Conservation (phyloP, 805 yeast species). For the Tetrapisispora arboricola region DNA sequence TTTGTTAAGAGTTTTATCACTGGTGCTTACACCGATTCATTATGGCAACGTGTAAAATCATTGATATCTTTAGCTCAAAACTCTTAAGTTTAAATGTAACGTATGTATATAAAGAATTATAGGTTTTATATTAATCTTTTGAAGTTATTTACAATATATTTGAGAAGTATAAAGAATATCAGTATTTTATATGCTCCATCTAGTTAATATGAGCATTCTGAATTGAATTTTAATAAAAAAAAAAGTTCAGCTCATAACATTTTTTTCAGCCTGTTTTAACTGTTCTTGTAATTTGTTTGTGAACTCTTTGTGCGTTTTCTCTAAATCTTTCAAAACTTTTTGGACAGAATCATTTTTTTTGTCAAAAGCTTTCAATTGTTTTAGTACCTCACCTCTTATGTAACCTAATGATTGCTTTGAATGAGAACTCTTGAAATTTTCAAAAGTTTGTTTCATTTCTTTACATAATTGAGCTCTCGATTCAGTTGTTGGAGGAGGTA, state of each 20-base stretch:
- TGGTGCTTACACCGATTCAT: constrained; percentile 70
- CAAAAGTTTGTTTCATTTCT: constrained; percentile 55
- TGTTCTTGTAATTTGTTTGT: constrained; percentile 45
- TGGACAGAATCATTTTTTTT: constrained; percentile 47
- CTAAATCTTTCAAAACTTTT: constrained; percentile 50
- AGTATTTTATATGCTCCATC: not conserved
- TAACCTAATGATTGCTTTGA: constrained; percentile 42
- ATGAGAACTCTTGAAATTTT: constrained; percentile 46
- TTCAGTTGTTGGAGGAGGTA: constrained; percentile 69
- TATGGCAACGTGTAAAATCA: constrained; percentile 58
- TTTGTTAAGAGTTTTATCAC: constrained; percentile 73
- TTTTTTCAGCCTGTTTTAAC: constrained; percentile 47
- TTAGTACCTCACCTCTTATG: constrained; percentile 49
- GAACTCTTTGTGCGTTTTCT: constrained; percentile 58
- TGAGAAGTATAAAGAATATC: not conserved
- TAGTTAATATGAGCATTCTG: too few relatives aligned
- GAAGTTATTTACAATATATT: not conserved
- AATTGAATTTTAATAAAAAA: too few relatives aligned
- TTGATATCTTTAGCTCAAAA: constrained; percentile 44
- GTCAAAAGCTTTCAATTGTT: constrained; percentile 40
- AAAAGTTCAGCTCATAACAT: constrained; percentile 23
- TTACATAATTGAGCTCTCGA: constrained; percentile 45
- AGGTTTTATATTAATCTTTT: not conserved
- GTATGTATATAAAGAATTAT: not conserved
- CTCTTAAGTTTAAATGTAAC: constrained; percentile 9